These are phyloP conservation scores for Cryoendolithus antarcticus DNA, from an alignment of 2,329 filamentous ascomycete genomes.

Conservation along the genomic window DNA sequence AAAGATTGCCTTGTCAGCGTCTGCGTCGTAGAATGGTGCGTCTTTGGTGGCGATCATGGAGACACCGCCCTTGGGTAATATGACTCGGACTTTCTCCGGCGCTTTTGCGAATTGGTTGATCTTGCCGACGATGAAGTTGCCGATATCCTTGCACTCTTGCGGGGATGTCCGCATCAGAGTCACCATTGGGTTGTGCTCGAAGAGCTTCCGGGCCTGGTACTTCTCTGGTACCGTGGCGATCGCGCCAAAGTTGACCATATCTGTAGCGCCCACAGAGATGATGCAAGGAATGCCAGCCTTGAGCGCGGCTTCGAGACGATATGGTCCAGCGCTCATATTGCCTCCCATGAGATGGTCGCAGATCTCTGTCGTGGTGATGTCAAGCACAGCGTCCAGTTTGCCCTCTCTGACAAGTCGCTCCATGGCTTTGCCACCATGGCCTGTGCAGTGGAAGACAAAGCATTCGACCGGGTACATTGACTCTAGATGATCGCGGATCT, in stretches of 20 bases:
- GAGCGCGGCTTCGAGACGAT: conserved; percentile 46
- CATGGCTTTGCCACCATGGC: conserved; percentile 56
- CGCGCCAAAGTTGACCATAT: conserved; percentile 55
- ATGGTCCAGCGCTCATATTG: conserved; percentile 46
- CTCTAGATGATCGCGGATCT: conserved; percentile 40
- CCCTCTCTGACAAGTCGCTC: conserved; percentile 48
- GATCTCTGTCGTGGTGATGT: conserved; percentile 61
- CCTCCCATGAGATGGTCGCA: conserved; percentile 53
- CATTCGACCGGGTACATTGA: conserved; percentile 38
- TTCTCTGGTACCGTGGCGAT: conserved; percentile 42
- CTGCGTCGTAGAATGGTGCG: conserved; percentile 40
- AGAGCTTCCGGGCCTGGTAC: conserved; percentile 39
- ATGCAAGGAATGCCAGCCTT: conserved; percentile 46
- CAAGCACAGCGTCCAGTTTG: conserved; percentile 52
- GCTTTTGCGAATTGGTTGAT: conserved; percentile 31
- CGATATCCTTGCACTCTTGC: conserved; percentile 46
- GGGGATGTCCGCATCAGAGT: conserved; percentile 53
- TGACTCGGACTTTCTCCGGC: conserved; percentile 38
- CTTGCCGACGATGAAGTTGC: conserved; percentile 43
- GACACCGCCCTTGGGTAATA: conserved; percentile 48
- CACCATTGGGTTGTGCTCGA: conserved; percentile 53
- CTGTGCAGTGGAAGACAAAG: conserved; percentile 59
- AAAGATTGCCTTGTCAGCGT: conserved; percentile 38
- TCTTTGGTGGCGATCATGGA: conserved; percentile 46
- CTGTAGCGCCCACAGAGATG: conserved; percentile 37